Percentiles rank a stretch among this genome's conserved stretches.
These are phyloP conservation scores for Arbutus unedo DNA, from an alignment of 148 eudicot genomes.

Conservation along the genomic window DNA sequence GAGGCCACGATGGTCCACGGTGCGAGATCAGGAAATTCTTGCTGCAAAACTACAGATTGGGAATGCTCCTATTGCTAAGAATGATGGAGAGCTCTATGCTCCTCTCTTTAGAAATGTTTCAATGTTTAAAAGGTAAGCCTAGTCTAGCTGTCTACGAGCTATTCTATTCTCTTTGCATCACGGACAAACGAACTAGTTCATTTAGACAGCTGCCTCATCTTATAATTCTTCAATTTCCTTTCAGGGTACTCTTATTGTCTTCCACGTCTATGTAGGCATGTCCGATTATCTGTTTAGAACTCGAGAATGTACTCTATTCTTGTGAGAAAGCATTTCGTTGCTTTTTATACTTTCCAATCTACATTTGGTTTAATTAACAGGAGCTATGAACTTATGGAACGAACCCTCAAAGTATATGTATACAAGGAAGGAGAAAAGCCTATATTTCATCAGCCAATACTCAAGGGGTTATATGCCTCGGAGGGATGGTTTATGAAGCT, in stretches of 20 bases:
- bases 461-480: constrained; percentile 70
- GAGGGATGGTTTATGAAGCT: constrained; percentile 91
- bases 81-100: constrained; percentile 56
- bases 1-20: constrained; percentile 73
- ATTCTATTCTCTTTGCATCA: neutral
- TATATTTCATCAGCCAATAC: constrained; percentile 70
- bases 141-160: neutral
- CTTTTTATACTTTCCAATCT: neutral
- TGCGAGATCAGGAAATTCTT: constrained; percentile 64
- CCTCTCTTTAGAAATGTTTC: constrained; percentile 76
- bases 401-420: constrained; percentile 61
- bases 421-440: constrained; percentile 82
- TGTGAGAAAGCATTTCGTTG: neutral
- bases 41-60: constrained; percentile 64
- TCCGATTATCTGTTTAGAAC: neutral
- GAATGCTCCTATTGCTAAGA: constrained; percentile 39
- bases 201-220: neutral
- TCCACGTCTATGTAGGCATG: neutral
- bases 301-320: neutral
- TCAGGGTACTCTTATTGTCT: no score
- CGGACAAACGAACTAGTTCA: neutral
- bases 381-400: constrained; percentile 95
- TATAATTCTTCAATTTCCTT: neutral
- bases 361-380: constrained; percentile 27
- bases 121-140: constrained; percentile 67